Base-by-base conservation (phyloP, 768 basidiomycete species). In the Tylopilus rubrobrunneus region DNA sequence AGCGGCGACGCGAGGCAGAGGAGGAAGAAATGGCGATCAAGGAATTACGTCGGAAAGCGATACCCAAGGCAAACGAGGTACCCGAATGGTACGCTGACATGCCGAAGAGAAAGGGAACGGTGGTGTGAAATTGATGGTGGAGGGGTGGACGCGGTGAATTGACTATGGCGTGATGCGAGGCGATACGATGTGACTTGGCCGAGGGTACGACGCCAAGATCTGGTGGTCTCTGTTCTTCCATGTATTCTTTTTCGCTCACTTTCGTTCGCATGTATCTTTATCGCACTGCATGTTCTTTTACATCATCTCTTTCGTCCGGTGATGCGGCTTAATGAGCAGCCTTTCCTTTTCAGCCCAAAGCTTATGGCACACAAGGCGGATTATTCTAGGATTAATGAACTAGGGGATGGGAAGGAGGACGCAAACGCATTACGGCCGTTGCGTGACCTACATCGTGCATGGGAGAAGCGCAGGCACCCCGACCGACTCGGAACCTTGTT, bases 41-140 rank as follows among this genome's bases (percentile, higher is more conserved):
- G 64, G 86, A 84, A 71, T 56, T 86, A 62, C 72, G 88, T 65
- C 80, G 76, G 73, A 77, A 74, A 58, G 78, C 85, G 17, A 71
- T 90, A 44, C 84, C 85, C 23, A 81, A 75, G 67, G 88, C 88
- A 44, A 77, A 89, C 65, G 81, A 80, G 61, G 77, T 90, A 25
- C 88, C 88, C 11, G 84, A 83, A 58, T 90, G 88, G 88, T 90
- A 90, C 62, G 82, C 79, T 59, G 78, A 78, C 41, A 82, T 79
- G 66, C 86, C 86, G 60, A 87, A 78, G 78, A 80, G 74, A 70
- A 69, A 67, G 62, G 67, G 70, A 2, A 47, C 56, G 54, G 51
- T 39, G 51, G 50, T 56, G 55, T 55, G 61, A 63, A 11, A 43
- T n/a, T 39, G 59, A 49, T 53, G 45, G 44, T 27, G 45, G 49